These are phyloP conservation scores for Biscogniauxia mediterranea DNA, from an alignment of 2,329 filamentous ascomycete species.

Conservation along the genomic window DNA sequence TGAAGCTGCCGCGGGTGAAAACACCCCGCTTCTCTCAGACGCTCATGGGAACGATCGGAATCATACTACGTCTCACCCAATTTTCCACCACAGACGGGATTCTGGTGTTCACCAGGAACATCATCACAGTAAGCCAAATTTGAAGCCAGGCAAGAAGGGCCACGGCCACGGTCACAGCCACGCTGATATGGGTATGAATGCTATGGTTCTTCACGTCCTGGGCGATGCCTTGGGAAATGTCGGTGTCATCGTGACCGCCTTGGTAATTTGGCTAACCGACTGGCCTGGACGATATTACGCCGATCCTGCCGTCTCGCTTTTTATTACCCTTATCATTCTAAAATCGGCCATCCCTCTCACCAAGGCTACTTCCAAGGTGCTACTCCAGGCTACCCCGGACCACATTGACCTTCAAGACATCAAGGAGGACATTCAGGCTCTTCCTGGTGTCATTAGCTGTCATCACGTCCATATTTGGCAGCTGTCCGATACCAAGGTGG, in stretches of 20 bases:
- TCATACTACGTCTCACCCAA: constrained; percentile 26
- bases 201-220: constrained; percentile 72
- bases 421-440: constrained; percentile 81
- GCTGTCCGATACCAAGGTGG: constrained; percentile 88
- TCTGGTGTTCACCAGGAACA: constrained; percentile 67
- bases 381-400: constrained; percentile 90
- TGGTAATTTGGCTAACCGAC: constrained; percentile 87
- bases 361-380: constrained; percentile 77
- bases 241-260: constrained; percentile 77
- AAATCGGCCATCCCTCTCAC: constrained; percentile 76
- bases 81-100: constrained; percentile 40
- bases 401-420: constrained; percentile 88
- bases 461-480: constrained; percentile 99
- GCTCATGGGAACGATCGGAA: constrained; percentile 26
- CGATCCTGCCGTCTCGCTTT: constrained; percentile 86
- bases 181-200: constrained; percentile 92
- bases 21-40: constrained; percentile 37
- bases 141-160: constrained; percentile 37
- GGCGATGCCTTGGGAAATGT: constrained; percentile 85
- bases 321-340: constrained; percentile 82
- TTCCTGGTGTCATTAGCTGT: constrained; percentile 84
- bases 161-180: constrained; percentile 74
- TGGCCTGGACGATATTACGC: constrained; percentile 82
- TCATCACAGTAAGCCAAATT: constrained; percentile 73
- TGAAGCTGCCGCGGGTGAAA: constrained; percentile 35